These are phyloP conservation scores for Tetraselmis chui DNA, from an alignment of 139 green algal genomes.

Conservation along the genomic window DNA sequence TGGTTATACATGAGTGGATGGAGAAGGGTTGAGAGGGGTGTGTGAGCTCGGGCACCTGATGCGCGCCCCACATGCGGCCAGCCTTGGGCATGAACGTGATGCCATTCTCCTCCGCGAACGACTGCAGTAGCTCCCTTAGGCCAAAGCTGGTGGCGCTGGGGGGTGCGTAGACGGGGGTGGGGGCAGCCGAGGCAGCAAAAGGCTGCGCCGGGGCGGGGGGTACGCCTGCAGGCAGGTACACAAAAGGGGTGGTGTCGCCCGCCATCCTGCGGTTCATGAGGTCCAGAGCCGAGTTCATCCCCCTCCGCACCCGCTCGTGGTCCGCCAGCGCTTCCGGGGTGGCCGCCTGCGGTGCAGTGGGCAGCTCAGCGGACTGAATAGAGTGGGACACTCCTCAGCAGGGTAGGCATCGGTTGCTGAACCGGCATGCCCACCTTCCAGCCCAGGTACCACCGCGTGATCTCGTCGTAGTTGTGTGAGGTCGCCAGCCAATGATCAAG, in stretches of 20 bases:
- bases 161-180: conserved; percentile 3
- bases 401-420: no score
- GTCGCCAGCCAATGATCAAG: conserved; percentile 78
- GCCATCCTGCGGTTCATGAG: conserved; percentile 71
- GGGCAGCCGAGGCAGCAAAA: neutral
- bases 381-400: no score
- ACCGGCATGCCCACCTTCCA: conserved; percentile 86
- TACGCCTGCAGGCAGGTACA: neutral
- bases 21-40: no score
- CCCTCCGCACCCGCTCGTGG: conserved; percentile 58
- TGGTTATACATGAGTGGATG: neutral
- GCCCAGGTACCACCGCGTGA: conserved; percentile 85
- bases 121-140: conserved; percentile 57
- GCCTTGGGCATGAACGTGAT: conserved; percentile 85
- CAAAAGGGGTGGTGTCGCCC: neutral
- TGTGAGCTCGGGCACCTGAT: conserved; percentile 48
- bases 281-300: conserved; percentile 74
- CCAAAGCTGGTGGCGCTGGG: neutral
- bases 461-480: conserved; percentile 79
- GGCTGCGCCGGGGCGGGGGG: neutral
- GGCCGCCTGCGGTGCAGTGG: conserved; percentile 26
- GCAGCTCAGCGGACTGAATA: no score
- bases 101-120: conserved; percentile 73
- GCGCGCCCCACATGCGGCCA: conserved; percentile 70
- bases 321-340: conserved; percentile 42